Evolutionary conservation across 2,329 filamentous ascomycete species (phyloP).

Genomic region (Arthrobotrys sinensis): DNA sequence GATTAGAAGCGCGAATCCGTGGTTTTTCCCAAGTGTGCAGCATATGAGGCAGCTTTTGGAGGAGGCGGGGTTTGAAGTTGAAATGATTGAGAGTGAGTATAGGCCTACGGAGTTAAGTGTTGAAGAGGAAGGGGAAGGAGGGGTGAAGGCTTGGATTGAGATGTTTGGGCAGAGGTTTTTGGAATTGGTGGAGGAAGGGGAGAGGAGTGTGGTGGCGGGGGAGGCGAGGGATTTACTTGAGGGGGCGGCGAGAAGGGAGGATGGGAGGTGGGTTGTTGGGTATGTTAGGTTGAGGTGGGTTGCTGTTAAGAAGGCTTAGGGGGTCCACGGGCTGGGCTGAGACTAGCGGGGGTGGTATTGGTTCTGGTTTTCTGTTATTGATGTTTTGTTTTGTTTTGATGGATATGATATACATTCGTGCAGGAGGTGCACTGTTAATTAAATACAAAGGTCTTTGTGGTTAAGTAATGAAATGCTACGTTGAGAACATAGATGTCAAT

Average conservation of each 20-base stretch:
- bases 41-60: slow-evolving; percentile 52
- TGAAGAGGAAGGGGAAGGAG: slow-evolving; percentile 54
- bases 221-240: slow-evolving; percentile 58
- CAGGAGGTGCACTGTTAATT: too few relatives aligned
- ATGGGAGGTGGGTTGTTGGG: slow-evolving; percentile 61
- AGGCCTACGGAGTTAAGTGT: slow-evolving; percentile 62
- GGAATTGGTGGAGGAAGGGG: slow-evolving; percentile 45
- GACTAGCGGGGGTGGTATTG: too few relatives aligned
- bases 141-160: slow-evolving; percentile 63
- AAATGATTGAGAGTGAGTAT: slow-evolving; percentile 61
- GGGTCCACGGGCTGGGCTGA: too few relatives aligned
- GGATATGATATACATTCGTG: too few relatives aligned
- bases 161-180: slow-evolving; percentile 64
- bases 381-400: too few relatives aligned
- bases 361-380: too few relatives aligned
- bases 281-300: slow-evolving; percentile 64
- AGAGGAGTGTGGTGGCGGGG: slow-evolving; percentile 50
- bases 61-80: slow-evolving; percentile 62
- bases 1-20: slow-evolving; percentile 58
- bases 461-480: too few relatives aligned
- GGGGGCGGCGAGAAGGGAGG: slow-evolving; percentile 56
- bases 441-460: too few relatives aligned
- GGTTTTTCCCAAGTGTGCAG: slow-evolving; percentile 62
- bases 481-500: too few relatives aligned
- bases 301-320: slow-evolving; percentile 61